Base-by-base conservation (phyloP, 2,329 filamentous ascomycete genomes). In the Claviceps pusilla region DNA sequence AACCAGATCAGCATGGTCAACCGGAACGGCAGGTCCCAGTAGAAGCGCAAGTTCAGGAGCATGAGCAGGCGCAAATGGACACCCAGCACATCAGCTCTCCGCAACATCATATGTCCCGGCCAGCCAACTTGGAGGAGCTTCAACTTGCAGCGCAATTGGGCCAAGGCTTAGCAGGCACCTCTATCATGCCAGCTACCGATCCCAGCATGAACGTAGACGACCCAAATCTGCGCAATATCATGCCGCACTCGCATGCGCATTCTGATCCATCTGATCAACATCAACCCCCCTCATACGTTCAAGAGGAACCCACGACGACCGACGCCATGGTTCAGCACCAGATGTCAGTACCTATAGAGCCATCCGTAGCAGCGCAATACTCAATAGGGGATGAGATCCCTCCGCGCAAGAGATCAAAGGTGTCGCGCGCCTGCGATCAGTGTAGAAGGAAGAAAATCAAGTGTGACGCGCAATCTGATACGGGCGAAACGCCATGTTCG, bases 361-460 rank as follows among this genome's bases (percentile, higher is more conserved):
- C 68, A 48, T 63, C 68, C 51, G 63, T 71, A 55, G 59, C 69
- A 54, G 61, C 65, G 2, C 65, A 68, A 45, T 72, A 71, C 52
- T 67, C 69, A 28, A 65, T 72, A 50, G 75, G 76, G 43, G 82
- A 84, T 58, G 76, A 75, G 56, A 81, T 82, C 11, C 79, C 83
- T 14, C 84, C 84, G 0, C 75, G 84, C 58, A 93, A 93, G 66
- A 77, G 89, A 56, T 87, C 85, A 6, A 95, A 95, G 67, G 88
- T 93, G 6, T 94, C 89, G 11, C 79, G 89, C 42, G 89, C 89
- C 2, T 95, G 89, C 63, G 89, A 95, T 64, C 88, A 94, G 65
- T 95, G 89, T 65, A 78, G 89, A 47, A 79, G 89, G 54, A 94
- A 94, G 69, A 94, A 91, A 73, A 88, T 94, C 56, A 87, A 89